These are phyloP conservation scores for Lindgomyces ingoldianus DNA, from an alignment of 495 filamentous ascomycete genomes.

Conservation along the genomic window DNA sequence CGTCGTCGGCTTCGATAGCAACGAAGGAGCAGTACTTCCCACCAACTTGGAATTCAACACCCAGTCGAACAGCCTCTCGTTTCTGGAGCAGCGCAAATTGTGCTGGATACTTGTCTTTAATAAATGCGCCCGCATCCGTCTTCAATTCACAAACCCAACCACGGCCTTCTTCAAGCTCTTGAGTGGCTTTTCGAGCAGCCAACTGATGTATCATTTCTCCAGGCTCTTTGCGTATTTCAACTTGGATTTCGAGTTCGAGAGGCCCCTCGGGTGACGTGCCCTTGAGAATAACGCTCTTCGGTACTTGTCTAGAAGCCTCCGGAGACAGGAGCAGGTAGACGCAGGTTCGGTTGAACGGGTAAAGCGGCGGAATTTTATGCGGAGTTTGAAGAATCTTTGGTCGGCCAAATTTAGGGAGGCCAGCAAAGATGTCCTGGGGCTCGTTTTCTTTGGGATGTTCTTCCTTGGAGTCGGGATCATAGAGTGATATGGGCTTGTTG, in stretches of 20 bases:
- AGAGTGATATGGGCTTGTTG: slow-evolving; percentile 58
- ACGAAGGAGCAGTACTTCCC: slow-evolving; percentile 71
- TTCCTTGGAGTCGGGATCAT: slow-evolving; percentile 49
- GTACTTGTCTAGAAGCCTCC: slow-evolving; percentile 47
- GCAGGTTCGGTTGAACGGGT: slow-evolving; percentile 60
- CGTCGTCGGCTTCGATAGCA: slow-evolving; percentile 54
- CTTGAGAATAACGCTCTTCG: slow-evolving; percentile 57
- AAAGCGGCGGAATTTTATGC: slow-evolving; percentile 60
- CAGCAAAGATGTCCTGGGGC: slow-evolving; percentile 42
- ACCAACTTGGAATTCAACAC: slow-evolving; percentile 63
- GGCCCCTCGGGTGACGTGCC: slow-evolving; percentile 57
- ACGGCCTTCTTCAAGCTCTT: slow-evolving; percentile 67
- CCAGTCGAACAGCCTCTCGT: slow-evolving; percentile 64
- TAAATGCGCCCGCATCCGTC: slow-evolving; percentile 46
- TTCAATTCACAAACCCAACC: slow-evolving; percentile 63
- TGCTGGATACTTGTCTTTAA: slow-evolving; percentile 52
- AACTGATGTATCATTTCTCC: slow-evolving; percentile 67
- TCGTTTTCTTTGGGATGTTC: slow-evolving; percentile 34
- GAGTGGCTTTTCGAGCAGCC: slow-evolving; percentile 63
- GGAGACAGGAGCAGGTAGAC: slow-evolving; percentile 64
- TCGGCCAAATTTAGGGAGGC: slow-evolving; percentile 51
- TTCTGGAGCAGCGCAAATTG: slow-evolving; percentile 56
- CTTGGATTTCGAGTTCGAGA: slow-evolving; percentile 61
- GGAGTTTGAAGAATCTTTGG: slow-evolving; percentile 65
- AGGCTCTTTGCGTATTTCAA: slow-evolving; percentile 49